phyloP scores from a whole-genome alignment of 2,329 filamentous ascomycete species.

The Ophiosphaerella korrae region DNA sequence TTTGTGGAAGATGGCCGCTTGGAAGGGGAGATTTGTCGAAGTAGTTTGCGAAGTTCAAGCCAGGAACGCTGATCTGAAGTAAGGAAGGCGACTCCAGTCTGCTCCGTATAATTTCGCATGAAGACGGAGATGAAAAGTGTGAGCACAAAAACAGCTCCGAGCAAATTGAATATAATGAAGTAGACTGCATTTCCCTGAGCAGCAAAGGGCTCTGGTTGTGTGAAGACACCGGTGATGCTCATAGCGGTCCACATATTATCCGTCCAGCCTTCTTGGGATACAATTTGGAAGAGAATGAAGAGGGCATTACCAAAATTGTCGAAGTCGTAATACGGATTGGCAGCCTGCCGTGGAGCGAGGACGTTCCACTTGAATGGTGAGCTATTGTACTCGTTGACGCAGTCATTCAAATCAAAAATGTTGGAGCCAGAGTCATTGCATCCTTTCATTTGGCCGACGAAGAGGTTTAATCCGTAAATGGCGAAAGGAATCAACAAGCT shows the following conservation, averaged over 20 bases:
- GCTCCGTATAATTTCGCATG: conserved; percentile 99
- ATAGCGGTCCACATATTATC: conserved; percentile 88
- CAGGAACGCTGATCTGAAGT: conserved; percentile 96
- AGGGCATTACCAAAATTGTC: conserved; percentile 93
- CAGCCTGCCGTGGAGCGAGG: conserved; percentile 77
- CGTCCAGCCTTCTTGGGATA: conserved; percentile 97
- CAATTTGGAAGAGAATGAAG: conserved; percentile 97
- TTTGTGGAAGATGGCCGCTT: conserved; percentile 84
- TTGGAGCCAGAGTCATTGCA: conserved; percentile 75
- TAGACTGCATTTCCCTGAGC: conserved; percentile 88
- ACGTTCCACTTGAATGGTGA: conserved; percentile 84
- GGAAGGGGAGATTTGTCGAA: conserved; percentile 91
- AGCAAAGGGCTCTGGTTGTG: conserved; percentile 71
- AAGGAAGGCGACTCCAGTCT: conserved; percentile 94
- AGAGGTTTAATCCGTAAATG: conserved; percentile 92
- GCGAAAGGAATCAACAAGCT: conserved; percentile 95
- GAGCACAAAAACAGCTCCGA: conserved; percentile 94
- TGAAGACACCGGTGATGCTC: conserved; percentile 75
- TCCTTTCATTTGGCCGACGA: conserved; percentile 76
- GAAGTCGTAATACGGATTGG: conserved; percentile 87
- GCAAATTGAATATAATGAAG: conserved; percentile 94
- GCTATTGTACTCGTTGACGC: conserved; percentile 81
- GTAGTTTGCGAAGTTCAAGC: conserved; percentile 89
- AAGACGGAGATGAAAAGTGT: conserved; percentile 99
- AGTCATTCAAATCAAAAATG: conserved; percentile 69